Base-by-base conservation (phyloP, 2,329 filamentous ascomycete species). In the Xylariaceae sp. region DNA sequence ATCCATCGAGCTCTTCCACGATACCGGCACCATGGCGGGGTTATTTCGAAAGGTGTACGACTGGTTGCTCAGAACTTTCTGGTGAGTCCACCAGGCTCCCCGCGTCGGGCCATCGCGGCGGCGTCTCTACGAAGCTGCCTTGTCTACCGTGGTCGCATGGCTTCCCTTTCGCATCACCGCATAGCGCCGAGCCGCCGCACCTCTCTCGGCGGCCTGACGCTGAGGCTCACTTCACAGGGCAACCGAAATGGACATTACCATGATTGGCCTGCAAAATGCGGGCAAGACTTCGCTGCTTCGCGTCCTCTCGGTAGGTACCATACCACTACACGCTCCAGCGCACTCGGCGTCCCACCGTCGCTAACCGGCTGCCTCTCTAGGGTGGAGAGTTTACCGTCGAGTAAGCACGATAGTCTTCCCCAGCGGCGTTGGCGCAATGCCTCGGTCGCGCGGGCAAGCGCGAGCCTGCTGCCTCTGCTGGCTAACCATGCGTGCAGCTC, bases 171-270 rank as follows among this genome's bases (percentile, higher is more conserved):
- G n/a, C n/a, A n/a, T n/a, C n/a, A n/a, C n/a, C n/a, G n/a, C n/a
- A n/a, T n/a, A n/a, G n/a, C n/a, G n/a, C n/a, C n/a, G n/a, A n/a
- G 34, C 36, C 31, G 38, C 31, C 35, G 29, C 23, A 17, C 17
- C 19, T 7, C 7, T 23, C 18, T 32, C 21, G 21, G 21, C 12
- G 8, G 8, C 21, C 8, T 23, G 8, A 12, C 21, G 21, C 8
- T n/a, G n/a, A 23, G 21, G 12, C 21, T 8, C 21, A 23, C 8
- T 25, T 34, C 27, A 42, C 46, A 95, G 90, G 92, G 88, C 90
- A 49, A 94, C 89, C 47, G 92, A 98, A 70, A 95, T 98, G 89
- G 92, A 98, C 65, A 90, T 98, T 58, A 96, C 92, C 50, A 94
- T 98, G 83, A 90, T 98, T 59, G 92, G 92, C 16, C 68, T 98